These are phyloP conservation scores for Ambrosia artemisiifolia DNA, from an alignment of 129 eudicot species.

Conservation along the genomic window DNA sequence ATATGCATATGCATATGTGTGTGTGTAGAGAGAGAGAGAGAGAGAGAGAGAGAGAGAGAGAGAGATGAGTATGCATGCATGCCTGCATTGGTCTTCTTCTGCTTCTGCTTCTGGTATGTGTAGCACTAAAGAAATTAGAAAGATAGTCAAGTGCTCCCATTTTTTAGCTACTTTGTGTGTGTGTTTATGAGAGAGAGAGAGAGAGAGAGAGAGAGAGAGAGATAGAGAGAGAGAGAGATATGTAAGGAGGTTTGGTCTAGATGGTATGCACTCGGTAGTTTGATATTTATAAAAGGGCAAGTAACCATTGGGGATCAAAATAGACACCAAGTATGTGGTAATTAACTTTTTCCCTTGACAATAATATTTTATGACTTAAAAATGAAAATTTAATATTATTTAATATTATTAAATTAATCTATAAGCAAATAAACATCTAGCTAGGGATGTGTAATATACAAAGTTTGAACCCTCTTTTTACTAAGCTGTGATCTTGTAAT, in stretches of 20 bases:
- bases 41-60: not conserved
- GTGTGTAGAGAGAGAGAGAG: no score
- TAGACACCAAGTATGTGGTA: not conserved
- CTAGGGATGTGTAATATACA: not conserved
- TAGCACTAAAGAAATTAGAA: slow-evolving; percentile 66
- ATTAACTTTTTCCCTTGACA: not conserved
- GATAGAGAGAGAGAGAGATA: not conserved
- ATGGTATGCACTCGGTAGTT: slow-evolving; percentile 24
- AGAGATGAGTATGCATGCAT: slow-evolving; percentile 19
- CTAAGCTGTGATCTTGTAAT: not conserved
- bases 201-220: slow-evolving; percentile 8
- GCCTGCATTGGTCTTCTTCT: slow-evolving; percentile 86
- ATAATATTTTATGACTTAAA: not conserved
- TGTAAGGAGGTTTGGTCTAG: slow-evolving; percentile 16
- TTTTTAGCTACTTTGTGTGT: not conserved
- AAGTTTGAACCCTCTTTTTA: not conserved
- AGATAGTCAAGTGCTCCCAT: slow-evolving; percentile 97
- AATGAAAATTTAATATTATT: not conserved
- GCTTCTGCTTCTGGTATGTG: slow-evolving; percentile 59
- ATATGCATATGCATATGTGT: not conserved
- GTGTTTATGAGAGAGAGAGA: not conserved
- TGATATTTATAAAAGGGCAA: slow-evolving; percentile 33
- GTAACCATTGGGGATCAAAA: not conserved
- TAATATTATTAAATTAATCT: not conserved
- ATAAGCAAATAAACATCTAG: not conserved